These are phyloP conservation scores for Atkinsonella texensis DNA, from an alignment of 2,329 filamentous ascomycete genomes.

Conservation along the genomic window DNA sequence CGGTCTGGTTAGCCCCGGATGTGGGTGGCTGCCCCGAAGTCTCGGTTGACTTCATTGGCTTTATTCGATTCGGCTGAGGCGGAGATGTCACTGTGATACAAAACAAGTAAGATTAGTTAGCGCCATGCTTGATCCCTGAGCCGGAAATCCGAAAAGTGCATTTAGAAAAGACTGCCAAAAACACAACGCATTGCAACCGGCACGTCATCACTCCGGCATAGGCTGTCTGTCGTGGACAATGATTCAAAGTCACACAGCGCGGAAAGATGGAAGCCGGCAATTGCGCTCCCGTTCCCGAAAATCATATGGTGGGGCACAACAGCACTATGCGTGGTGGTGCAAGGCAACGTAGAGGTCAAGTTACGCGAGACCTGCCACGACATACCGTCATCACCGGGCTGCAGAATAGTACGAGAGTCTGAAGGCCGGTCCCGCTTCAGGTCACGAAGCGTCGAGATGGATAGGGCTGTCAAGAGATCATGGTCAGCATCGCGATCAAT, in stretches of 20 bases:
- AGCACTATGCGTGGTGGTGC: slow-evolving; percentile 6
- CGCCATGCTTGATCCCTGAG: neutral
- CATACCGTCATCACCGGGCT: slow-evolving; percentile 62
- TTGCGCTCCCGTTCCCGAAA: neutral
- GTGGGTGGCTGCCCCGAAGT: slow-evolving; percentile 42
- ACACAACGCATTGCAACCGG: neutral
- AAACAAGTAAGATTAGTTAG: neutral
- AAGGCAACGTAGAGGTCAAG: slow-evolving; percentile 4
- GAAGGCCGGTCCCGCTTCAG: slow-evolving; percentile 72
- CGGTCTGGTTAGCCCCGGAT: slow-evolving; percentile 25
- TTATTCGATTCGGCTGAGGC: slow-evolving; percentile 42
- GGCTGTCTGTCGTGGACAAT: neutral
- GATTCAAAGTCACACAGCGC: slow-evolving; percentile 2
- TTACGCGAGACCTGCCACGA: slow-evolving; percentile 25
- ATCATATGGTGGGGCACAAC: slow-evolving; percentile 6
- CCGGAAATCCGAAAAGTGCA: neutral
- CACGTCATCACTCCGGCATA: slow-evolving; percentile 1
- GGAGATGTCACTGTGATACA: slow-evolving; percentile 32
- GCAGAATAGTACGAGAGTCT: slow-evolving; percentile 42
- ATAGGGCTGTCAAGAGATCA: slow-evolving; percentile 28
- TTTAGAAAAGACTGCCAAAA: neutral
- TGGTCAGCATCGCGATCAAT: slow-evolving; percentile 15
- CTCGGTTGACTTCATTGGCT: slow-evolving; percentile 52
- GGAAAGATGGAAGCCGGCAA: neutral
- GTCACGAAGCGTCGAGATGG: slow-evolving; percentile 48